phyloP scores from a whole-genome alignment of 495 filamentous ascomycete species.

The Xylaria curta region DNA sequence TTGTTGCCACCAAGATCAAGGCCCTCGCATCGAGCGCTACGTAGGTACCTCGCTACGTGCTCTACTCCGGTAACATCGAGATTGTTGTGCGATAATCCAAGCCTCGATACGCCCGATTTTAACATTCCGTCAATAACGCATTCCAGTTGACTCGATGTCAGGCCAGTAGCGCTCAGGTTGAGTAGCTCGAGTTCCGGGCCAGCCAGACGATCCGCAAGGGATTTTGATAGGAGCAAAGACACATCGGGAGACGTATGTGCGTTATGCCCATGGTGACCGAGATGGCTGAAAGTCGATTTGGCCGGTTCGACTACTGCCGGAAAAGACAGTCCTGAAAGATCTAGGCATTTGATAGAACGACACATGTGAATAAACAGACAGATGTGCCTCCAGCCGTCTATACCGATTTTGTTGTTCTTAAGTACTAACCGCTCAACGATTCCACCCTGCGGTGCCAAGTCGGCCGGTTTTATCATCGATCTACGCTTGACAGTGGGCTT shows the following conservation, averaged over 20 bases:
- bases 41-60: constrained; percentile 77
- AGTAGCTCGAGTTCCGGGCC: constrained; percentile 82
- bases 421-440: constrained; percentile 85
- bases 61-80: constrained; percentile 74
- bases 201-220: constrained; percentile 75
- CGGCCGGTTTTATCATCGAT: constrained; percentile 37
- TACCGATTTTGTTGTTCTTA: constrained; percentile 82
- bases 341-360: constrained; percentile 81
- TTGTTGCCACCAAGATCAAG: constrained; percentile 95
- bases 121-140: constrained; percentile 77
- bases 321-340: constrained; percentile 85
- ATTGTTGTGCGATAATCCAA: constrained; percentile 82
- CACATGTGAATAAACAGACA: constrained; percentile 90
- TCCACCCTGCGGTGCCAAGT: constrained; percentile 59
- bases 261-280: constrained; percentile 28
- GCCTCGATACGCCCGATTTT: constrained; percentile 73
- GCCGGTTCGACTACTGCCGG: constrained; percentile 54
- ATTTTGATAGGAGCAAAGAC: constrained; percentile 67
- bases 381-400: constrained; percentile 91
- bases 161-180: constrained; percentile 78
- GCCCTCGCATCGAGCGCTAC: constrained; percentile 78
- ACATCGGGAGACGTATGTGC: constrained; percentile 37
- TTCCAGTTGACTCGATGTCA: constrained; percentile 71
- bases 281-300: constrained; percentile 31
- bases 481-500: constrained; percentile 53